A percentile compares a stretch with the other conserved stretches of the same genome.
Evolutionary conservation across 106 monocot genomes (phyloP).

Genomic region (Platanthera zijinensis): DNA sequence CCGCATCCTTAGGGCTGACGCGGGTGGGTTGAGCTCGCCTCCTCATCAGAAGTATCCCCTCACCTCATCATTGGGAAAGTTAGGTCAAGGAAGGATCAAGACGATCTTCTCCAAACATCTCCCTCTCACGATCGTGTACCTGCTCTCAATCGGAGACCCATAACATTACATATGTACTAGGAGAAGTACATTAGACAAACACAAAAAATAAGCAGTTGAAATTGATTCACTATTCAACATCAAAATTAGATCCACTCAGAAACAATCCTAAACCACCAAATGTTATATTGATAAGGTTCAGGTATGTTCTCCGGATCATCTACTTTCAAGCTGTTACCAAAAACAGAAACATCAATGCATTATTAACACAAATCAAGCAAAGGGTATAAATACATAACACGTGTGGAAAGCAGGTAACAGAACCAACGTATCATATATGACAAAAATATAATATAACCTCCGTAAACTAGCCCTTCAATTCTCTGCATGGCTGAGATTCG

Average conservation of each 20-base stretch:
- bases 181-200: background rate
- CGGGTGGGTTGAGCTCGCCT: too few species aligned
- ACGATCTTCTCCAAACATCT: too few species aligned
- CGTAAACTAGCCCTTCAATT: slow-evolving; percentile 87
- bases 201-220: background rate
- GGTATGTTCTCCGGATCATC: background rate
- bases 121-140: too few species aligned
- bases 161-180: background rate
- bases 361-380: background rate
- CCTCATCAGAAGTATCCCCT: too few species aligned
- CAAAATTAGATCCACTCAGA: background rate
- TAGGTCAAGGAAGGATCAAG: too few species aligned
- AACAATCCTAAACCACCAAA: background rate
- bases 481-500: slow-evolving; percentile 98
- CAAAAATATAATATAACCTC: slow-evolving; percentile 41
- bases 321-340: background rate
- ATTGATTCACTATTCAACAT: too few species aligned
- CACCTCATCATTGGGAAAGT: too few species aligned
- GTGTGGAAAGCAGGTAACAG: background rate
- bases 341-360: background rate
- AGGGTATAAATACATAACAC: background rate
- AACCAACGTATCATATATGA: background rate
- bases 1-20: too few species aligned
- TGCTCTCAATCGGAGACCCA: too few species aligned
- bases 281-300: background rate